Evolutionary conservation across 768 basidiomycete genomes (phyloP), one percentile per base, ranked within the genome.

Genomic region (Pleurotus tuoliensis): DNA sequence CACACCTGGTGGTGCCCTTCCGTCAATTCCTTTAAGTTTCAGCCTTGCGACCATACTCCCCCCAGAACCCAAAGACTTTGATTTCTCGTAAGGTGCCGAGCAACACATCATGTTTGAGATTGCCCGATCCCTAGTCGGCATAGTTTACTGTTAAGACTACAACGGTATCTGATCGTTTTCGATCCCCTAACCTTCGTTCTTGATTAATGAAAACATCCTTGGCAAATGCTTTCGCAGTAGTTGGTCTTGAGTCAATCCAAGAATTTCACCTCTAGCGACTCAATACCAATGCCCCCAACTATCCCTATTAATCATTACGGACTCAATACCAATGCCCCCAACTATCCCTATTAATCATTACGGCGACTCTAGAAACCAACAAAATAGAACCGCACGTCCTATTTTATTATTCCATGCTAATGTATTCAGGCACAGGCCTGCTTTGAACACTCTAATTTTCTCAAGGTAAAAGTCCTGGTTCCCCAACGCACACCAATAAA

Each of bases 1-100:
- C 58, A 56, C 34, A 52, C 51, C 84, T 85, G 81, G 84, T 86
- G 83, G 84, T 86, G 82, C 84, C 83, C 84, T 86, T 86, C 84
- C 80, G 76, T 84, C 82, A 86, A 86, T 85, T 55, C 54, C 54
- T 55, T 55, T 47, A 55, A 47, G 46, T 55, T 58, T 58, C 55
- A 48, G 58, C 76, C 77, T 80, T 80, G 81, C 77, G 80, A 82
- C 82, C 81, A 83, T 83, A 83, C 83, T 84, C 30, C 80, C 81
- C 82, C 83, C 82, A 78, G 83, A 89, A 87, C 86, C 87, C 86
- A 87, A 88, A 87, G 83, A 87, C 87, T 87, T 86, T 87, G 84
- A 86, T 88, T 88, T 87, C 86, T 85, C 79, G 80, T 83, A 86
- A 86, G 85, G 84, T 86, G 83, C 86, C 77, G 80, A 85, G 75